These are phyloP conservation scores for Pleurotus tuoliensis DNA, from an alignment of 768 basidiomycete species.

Conservation along the genomic window DNA sequence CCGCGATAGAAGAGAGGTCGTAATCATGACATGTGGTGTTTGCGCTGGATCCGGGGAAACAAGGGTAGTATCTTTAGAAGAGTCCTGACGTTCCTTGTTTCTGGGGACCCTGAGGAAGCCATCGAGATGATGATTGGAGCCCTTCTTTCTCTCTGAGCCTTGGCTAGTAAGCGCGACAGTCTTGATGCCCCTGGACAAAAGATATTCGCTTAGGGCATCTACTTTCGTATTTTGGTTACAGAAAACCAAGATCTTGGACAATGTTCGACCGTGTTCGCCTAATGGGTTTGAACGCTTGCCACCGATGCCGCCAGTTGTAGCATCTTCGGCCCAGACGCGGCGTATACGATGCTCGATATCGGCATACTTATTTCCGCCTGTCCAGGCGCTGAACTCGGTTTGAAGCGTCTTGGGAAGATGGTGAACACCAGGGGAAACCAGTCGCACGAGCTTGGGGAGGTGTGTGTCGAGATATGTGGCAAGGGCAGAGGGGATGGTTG, in stretches of 20 bases:
- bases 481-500: constrained; percentile 81
- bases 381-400: constrained; percentile 72
- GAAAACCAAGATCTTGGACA: constrained; percentile 78
- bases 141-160: constrained; percentile 53
- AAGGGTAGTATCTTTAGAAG: constrained; percentile 1
- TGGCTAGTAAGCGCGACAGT: constrained; percentile 65
- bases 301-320: constrained; percentile 20
- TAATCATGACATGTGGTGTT: constrained; percentile 65
- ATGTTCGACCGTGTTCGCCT: constrained; percentile 20
- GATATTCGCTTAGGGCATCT: constrained; percentile 51
- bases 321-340: constrained; percentile 71
- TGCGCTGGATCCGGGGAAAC: constrained; percentile 15
- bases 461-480: constrained; percentile 56
- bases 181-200: constrained; percentile 58
- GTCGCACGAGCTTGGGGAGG: constrained; percentile 64
- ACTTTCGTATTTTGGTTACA: constrained; percentile 76
- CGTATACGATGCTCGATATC: constrained; percentile 77
- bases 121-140: constrained; percentile 73
- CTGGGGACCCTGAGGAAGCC: constrained; percentile 53
- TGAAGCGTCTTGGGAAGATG: constrained; percentile 66
- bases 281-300: constrained; percentile 6
- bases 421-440: constrained; percentile 79
- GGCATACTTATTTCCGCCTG: constrained; percentile 75
- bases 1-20: constrained; percentile 86
- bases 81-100: background rate